Conservation (phyloP, 78 protist genomes). For the Blattamonas nauphoetae region DNA sequence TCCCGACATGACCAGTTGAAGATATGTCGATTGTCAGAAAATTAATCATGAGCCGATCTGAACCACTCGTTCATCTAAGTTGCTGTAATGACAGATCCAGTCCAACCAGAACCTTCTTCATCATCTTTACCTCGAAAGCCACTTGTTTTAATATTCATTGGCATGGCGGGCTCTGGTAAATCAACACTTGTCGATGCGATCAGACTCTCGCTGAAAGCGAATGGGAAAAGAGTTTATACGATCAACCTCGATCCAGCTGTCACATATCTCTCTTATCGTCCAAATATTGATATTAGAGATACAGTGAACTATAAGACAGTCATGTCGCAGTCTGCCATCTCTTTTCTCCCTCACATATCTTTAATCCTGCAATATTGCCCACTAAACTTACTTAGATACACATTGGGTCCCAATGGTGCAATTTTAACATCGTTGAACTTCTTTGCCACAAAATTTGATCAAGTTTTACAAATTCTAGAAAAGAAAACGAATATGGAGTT, state of each 20-base stretch:
- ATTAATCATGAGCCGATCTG: too few species aligned
- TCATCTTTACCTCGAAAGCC: too few species aligned
- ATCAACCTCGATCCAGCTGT: constrained; percentile 79
- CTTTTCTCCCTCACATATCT: not conserved
- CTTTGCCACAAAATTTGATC: constrained; percentile 79
- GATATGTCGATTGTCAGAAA: too few species aligned
- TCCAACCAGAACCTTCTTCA: too few species aligned
- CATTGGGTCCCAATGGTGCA: constrained; percentile 96
- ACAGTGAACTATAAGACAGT: constrained; percentile 88
- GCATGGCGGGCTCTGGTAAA: constrained; percentile 98
- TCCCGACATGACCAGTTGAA: too few species aligned
- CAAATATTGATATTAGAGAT: constrained; percentile 94
- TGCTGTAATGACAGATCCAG: too few species aligned
- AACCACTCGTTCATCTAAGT: too few species aligned
- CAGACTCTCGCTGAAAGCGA: constrained; percentile 39
- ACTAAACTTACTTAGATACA: constrained; percentile 24
- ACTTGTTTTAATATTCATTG: constrained; percentile 63
- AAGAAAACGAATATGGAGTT: not conserved
- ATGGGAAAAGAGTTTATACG: constrained; percentile 44
- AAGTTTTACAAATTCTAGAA: constrained; percentile 69
- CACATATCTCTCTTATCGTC: constrained; percentile 51
- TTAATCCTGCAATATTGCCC: not conserved
- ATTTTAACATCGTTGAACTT: constrained; percentile 89
- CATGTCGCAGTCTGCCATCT: constrained; percentile 72
- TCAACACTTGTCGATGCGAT: constrained; percentile 78